Evolutionary conservation across 495 filamentous ascomycete genomes (phyloP).

Genomic region (Amphirosellinia nigrospora): DNA sequence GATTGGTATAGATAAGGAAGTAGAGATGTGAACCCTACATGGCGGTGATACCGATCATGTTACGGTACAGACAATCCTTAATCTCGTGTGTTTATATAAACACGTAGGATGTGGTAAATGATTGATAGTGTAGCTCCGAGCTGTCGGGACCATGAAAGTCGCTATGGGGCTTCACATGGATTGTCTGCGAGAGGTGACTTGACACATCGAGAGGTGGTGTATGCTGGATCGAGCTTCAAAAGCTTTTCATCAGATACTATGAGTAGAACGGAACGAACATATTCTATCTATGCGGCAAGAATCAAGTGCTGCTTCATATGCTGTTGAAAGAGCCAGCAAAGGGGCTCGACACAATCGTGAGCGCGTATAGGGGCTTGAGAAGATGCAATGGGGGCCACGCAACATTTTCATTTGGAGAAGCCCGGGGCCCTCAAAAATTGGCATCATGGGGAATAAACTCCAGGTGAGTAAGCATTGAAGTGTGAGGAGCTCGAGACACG

Average conservation of each 20-base stretch:
- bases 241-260: neutral
- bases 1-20: neutral
- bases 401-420: slow-evolving; percentile 1
- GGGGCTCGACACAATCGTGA: neutral
- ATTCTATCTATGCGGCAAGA: neutral
- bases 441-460: neutral
- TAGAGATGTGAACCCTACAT: neutral
- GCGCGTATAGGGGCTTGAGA: neutral
- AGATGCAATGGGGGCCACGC: neutral
- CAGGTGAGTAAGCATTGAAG: slow-evolving; percentile 9
- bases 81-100: neutral
- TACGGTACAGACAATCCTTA: neutral
- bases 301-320: neutral
- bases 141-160: neutral
- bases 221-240: neutral
- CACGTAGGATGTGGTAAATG: neutral
- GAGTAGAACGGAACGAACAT: neutral
- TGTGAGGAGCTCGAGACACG: neutral
- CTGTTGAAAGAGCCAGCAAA: neutral
- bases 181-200: neutral
- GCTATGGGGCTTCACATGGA: neutral
- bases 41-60: neutral
- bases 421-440: neutral
- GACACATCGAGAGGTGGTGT: neutral
- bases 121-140: neutral